Evolutionary conservation across 345 rosid genomes (phyloP).

Genomic region (Rhodomyrtus tomentosa): DNA sequence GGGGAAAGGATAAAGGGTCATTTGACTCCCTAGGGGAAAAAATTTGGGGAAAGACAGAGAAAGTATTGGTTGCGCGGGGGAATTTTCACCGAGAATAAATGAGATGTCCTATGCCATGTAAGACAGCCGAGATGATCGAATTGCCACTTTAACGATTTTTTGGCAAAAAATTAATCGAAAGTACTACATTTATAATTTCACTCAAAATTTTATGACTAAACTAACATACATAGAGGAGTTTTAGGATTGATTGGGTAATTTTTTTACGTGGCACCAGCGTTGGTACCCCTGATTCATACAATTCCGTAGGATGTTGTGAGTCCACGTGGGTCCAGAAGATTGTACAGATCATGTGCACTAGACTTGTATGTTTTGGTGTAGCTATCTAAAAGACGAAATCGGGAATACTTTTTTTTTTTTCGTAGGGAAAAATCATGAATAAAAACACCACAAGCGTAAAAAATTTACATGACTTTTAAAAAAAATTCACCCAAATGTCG

Average conservation of each 20-base stretch:
- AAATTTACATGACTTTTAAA: too few relatives aligned
- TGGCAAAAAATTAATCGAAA: rapidly evolving
- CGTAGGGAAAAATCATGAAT: too few relatives aligned
- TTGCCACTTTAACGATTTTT: rapidly evolving
- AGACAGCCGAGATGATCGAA: background rate
- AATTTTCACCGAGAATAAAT: rapidly evolving
- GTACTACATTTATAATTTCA: background rate
- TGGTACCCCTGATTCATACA: rapidly evolving
- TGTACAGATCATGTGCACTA: background rate
- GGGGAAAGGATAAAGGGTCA: background rate
- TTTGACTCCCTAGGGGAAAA: background rate
- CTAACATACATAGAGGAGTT: rapidly evolving
- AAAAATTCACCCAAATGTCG: too few relatives aligned
- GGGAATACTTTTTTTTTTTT: too few relatives aligned
- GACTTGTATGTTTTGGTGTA: background rate
- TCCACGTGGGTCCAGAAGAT: background rate
- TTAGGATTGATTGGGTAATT: background rate
- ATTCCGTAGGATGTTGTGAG: background rate
- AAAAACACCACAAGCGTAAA: too few relatives aligned
- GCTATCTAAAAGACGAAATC: background rate
- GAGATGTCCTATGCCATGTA: background rate
- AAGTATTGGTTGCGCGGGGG: background rate
- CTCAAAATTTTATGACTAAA: rapidly evolving
- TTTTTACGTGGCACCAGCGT: background rate
- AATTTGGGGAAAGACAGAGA: background rate